A percentile compares a stretch with the other conserved stretches of the same genome.
These are phyloP conservation scores for Parietaria judaica DNA, from an alignment of 306 rosid genomes.

Conservation along the genomic window DNA sequence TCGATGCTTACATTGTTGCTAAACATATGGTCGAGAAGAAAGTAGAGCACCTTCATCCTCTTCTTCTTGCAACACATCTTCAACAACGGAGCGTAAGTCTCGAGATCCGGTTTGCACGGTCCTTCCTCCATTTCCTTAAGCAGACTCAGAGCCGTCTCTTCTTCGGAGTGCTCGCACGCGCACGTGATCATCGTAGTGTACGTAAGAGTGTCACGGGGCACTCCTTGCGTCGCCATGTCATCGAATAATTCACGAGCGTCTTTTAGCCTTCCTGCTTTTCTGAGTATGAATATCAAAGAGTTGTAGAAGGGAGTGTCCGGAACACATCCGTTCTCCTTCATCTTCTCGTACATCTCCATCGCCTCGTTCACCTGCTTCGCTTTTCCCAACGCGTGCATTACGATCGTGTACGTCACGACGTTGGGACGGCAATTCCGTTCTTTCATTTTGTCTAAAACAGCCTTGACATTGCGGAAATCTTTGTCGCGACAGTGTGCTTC, in stretches of 20 bases:
- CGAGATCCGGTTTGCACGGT: conserved; percentile 40
- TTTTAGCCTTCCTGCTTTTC: conserved; percentile 55
- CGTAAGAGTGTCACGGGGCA: conserved; percentile 33
- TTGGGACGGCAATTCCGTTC: conserved; percentile 42
- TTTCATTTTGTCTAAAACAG: conserved; percentile 51
- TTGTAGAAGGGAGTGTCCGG: conserved; percentile 48
- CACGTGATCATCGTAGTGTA: conserved; percentile 52
- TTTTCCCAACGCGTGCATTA: conserved; percentile 28
- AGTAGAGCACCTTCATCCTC: conserved; percentile 68
- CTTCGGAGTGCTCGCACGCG: conserved; percentile 57
- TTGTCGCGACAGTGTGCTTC: conserved; percentile 45
- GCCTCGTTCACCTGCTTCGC: conserved; percentile 37
- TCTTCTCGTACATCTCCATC: conserved; percentile 44
- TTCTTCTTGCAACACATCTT: conserved; percentile 80
- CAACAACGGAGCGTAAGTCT: conserved; percentile 69
- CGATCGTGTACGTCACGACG: conserved; percentile 48
- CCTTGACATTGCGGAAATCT: conserved; percentile 50
- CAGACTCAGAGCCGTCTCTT: conserved; percentile 76
- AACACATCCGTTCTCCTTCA: conserved; percentile 51
- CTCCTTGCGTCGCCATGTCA: conserved; percentile 66
- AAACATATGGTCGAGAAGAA: conserved; percentile 73
- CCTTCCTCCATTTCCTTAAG: conserved; percentile 73
- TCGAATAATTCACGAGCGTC: conserved; percentile 62
- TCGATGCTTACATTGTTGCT: conserved; percentile 53
- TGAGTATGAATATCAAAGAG: conserved; percentile 52